Percentiles rank a stretch among this genome's conserved stretches.
Conservation (phyloP, 1,284 basidiomycete genomes). For the Erythrobasidium hasegawianum region DNA sequence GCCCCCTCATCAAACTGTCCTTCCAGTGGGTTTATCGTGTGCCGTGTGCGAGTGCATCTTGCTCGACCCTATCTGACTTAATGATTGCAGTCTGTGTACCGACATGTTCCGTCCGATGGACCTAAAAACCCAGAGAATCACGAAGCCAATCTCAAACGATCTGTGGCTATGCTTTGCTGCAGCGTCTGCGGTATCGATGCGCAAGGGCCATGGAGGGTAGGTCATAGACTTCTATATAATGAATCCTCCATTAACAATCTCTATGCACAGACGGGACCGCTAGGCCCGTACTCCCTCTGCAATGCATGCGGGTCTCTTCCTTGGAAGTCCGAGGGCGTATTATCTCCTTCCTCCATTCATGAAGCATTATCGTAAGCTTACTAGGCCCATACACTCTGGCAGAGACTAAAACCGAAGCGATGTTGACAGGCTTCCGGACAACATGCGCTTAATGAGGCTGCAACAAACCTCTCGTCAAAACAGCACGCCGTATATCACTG, state of each 20-base stretch:
- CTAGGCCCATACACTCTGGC: too few relatives aligned
- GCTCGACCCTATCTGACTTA: too few relatives aligned
- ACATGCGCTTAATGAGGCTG: constrained; percentile 29
- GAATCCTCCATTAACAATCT: too few relatives aligned
- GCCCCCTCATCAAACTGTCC: too few relatives aligned
- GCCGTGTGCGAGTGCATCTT: too few relatives aligned
- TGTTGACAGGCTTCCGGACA: constrained; percentile 24
- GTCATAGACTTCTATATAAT: too few relatives aligned
- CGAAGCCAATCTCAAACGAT: not conserved
- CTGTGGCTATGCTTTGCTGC: constrained; percentile 7
- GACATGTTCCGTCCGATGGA: too few relatives aligned
- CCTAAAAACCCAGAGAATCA: too few relatives aligned
- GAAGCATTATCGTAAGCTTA: constrained; percentile 34
- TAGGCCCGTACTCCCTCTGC: constrained; percentile 29
- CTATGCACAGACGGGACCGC: constrained; percentile 24
- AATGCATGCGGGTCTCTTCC: constrained; percentile 15
- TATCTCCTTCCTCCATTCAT: constrained; percentile 6
- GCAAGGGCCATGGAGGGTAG: constrained; percentile 23
- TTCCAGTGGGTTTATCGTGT: too few relatives aligned
- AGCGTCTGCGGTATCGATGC: constrained; percentile 27
- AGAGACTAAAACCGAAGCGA: not conserved
- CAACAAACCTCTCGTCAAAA: constrained; percentile 3
- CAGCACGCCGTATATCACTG: not conserved
- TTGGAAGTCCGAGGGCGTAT: constrained; percentile 10
- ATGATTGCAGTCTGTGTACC: too few relatives aligned